Evolutionary conservation across 2,329 filamentous ascomycete species (phyloP).

Genomic region (Neofusicoccum umdonicola): DNA sequence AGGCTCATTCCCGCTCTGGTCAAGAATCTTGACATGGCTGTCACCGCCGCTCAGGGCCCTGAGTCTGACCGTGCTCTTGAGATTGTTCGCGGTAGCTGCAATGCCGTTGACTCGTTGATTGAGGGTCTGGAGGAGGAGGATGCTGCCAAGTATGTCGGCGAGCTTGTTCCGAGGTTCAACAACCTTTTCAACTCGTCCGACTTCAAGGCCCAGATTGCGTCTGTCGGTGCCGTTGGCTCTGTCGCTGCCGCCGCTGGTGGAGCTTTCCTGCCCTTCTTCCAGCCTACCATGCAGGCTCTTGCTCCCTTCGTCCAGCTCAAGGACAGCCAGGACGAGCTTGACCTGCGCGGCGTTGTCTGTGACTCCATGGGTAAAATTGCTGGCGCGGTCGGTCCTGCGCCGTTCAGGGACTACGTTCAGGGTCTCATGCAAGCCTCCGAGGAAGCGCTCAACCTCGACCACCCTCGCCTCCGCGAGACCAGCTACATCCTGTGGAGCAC

Average conservation of each 20-base stretch:
- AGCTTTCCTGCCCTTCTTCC: conserved; percentile 87
- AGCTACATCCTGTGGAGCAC: conserved; percentile 97
- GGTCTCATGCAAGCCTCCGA: conserved; percentile 90
- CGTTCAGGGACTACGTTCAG: conserved; percentile 88
- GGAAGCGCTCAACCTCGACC: conserved; percentile 82
- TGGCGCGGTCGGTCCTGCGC: conserved; percentile 75
- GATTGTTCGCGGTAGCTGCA: conserved; percentile 86
- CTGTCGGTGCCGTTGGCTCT: conserved; percentile 84
- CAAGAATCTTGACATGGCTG: conserved; percentile 83
- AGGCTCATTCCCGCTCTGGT: conserved; percentile 79
- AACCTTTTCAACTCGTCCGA: conserved; percentile 81
- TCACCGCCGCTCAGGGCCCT: conserved; percentile 60
- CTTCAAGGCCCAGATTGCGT: conserved; percentile 83
- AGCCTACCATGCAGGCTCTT: conserved; percentile 84
- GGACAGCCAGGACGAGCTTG: conserved; percentile 83
- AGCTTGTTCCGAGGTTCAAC: conserved; percentile 81
- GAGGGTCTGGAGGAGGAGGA: conserved; percentile 79
- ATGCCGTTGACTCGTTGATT: conserved; percentile 86
- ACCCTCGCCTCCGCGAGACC: conserved; percentile 88
- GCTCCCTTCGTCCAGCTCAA: conserved; percentile 82
- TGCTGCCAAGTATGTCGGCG: conserved; percentile 76
- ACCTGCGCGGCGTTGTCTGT: conserved; percentile 83
- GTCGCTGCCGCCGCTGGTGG: conserved; percentile 82
- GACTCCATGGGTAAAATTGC: conserved; percentile 95
- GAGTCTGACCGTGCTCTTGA: conserved; percentile 73